Evolutionary conservation across 305 asterid species (phyloP).

Genomic region (Fraxinus latifolia): DNA sequence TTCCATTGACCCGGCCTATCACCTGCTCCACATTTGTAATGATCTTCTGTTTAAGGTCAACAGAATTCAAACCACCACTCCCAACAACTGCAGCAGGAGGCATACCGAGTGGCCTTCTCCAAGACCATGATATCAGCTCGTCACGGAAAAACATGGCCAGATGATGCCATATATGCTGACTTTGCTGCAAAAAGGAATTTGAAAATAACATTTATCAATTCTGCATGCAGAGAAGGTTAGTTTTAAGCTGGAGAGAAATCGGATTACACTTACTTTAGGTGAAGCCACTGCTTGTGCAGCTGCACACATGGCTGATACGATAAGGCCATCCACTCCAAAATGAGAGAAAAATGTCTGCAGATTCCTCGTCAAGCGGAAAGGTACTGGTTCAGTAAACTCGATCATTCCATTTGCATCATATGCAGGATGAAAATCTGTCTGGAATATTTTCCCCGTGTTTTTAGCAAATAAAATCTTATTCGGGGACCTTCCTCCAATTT

Average conservation of each 20-base stretch:
- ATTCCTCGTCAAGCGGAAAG: conserved; percentile 94
- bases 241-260: neutral
- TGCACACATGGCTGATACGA: conserved; percentile 93
- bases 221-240: neutral
- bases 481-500: conserved; percentile 97
- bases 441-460: conserved; percentile 95
- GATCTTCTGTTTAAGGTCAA: conserved; percentile 81
- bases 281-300: conserved; percentile 98
- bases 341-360: conserved; percentile 94
- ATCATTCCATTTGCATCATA: conserved; percentile 96
- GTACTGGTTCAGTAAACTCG: conserved; percentile 93
- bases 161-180: conserved; percentile 93
- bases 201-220: conserved; percentile 7
- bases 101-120: conserved; percentile 94
- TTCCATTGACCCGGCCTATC: conserved; percentile 67
- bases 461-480: conserved; percentile 95
- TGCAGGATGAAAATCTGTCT: conserved; percentile 98
- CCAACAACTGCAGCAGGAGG: conserved; percentile 71
- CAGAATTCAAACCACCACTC: conserved; percentile 38
- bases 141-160: conserved; percentile 98
- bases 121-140: conserved; percentile 95
- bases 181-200: conserved; percentile 64
- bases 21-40: conserved; percentile 80
- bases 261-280: conserved; percentile 62
- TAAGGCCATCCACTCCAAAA: conserved; percentile 96